phyloP scores from a whole-genome alignment of 2,329 filamentous ascomycete genomes.

The Paracorniculantispora psalliotae region DNA sequence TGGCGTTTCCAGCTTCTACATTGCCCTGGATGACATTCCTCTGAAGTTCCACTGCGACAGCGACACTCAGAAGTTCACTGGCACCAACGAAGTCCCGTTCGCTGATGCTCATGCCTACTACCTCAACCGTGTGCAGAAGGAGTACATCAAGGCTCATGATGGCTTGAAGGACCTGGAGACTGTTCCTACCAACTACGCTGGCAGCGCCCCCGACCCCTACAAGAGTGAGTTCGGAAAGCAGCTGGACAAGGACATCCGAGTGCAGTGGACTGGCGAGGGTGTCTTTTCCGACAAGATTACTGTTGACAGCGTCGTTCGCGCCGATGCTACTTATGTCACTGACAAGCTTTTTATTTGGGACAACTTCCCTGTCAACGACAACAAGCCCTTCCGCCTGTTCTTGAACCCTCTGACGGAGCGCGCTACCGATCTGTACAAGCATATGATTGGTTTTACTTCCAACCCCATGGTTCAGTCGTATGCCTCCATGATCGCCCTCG shows the following conservation, averaged over 20 bases:
- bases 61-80: conserved; percentile 10
- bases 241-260: conserved; percentile 13
- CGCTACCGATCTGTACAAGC: conserved; percentile 13
- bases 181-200: conserved; percentile 15
- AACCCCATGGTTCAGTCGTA: conserved; percentile 18
- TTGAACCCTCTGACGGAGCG: conserved; percentile 15
- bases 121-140: conserved; percentile 16
- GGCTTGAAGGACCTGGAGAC: conserved; percentile 15
- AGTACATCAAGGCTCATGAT: conserved; percentile 14
- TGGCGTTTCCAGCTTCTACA: conserved; percentile 17
- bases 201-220: conserved; percentile 13
- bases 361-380: conserved; percentile 18
- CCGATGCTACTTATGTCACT: conserved; percentile 14
- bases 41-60: conserved; percentile 15
- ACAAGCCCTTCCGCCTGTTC: conserved; percentile 14
- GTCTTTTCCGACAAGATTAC: conserved; percentile 15
- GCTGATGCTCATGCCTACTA: conserved; percentile 15
- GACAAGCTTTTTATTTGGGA: conserved; percentile 18
- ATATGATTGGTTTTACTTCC: conserved; percentile 16
- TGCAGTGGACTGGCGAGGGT: conserved; percentile 17
- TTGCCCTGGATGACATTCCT: conserved; percentile 17
- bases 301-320: conserved; percentile 12
- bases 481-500: conserved; percentile 15
- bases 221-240: conserved; percentile 15
- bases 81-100: conserved; percentile 10